phyloP scores from a whole-genome alignment of 306 rosid species.

The Citrullus colocynthis region DNA sequence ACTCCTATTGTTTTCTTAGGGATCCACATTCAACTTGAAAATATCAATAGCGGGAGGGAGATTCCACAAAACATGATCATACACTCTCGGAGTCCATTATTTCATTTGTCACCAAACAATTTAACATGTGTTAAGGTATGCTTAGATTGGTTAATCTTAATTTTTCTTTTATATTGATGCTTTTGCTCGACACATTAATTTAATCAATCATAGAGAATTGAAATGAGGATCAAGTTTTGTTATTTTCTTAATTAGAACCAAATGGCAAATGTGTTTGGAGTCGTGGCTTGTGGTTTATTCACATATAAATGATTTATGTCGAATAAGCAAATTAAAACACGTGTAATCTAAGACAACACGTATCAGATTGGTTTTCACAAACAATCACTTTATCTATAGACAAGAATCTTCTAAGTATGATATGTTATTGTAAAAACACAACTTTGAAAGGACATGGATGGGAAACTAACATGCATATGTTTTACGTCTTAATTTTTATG shows the following conservation, averaged over 20 bases:
- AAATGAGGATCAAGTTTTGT: background rate
- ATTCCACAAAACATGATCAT: too few species aligned
- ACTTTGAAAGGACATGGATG: background rate
- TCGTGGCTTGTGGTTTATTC: background rate
- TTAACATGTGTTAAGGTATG: too few species aligned
- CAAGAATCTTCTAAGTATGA: background rate
- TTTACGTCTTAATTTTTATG: background rate
- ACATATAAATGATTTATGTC: background rate
- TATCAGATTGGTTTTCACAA: background rate
- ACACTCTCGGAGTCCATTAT: too few species aligned
- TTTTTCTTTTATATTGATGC: too few species aligned
- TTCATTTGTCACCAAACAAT: too few species aligned
- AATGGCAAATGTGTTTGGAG: background rate
- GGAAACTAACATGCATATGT: background rate
- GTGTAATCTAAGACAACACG: background rate
- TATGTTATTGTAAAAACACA: background rate
- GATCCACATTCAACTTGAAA: too few species aligned
- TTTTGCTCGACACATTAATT: too few species aligned
- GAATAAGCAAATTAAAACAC: background rate
- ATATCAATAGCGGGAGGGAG: too few species aligned
- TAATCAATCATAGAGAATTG: too few species aligned
- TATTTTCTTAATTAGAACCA: background rate
- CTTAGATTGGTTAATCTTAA: too few species aligned
- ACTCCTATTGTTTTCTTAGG: too few species aligned
- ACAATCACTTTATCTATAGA: background rate